Conservation (phyloP, 192 early-diverging fungal genomes). For the Podochytrium sp. region DNA sequence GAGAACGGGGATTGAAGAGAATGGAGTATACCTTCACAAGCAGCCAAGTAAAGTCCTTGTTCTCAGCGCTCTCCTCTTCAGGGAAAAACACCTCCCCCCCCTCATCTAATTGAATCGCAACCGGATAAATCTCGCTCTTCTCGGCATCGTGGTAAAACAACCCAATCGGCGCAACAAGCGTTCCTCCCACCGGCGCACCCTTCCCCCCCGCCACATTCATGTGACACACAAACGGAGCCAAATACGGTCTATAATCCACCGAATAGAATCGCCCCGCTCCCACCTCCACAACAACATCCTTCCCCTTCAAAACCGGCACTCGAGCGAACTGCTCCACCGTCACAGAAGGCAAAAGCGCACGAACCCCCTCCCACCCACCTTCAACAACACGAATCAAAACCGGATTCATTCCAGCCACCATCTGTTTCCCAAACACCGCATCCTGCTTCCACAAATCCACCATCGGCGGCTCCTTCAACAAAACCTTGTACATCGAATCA, state of each 20-base stretch:
- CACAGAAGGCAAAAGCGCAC: not conserved
- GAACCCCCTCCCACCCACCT: not conserved
- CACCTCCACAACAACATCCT: constrained; percentile 2
- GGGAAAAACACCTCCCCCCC: constrained; percentile 24
- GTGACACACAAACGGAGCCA: constrained; percentile 6
- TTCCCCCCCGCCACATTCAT: not conserved
- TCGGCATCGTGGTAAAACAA: constrained; percentile 20
- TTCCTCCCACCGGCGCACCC: not conserved
- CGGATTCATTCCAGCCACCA: constrained; percentile 13
- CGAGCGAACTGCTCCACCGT: not conserved
- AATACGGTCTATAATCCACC: not conserved
- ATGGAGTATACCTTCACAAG: constrained; percentile 7
- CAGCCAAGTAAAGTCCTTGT: no score
- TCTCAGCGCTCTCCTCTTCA: no score
- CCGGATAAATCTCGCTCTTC: not conserved
- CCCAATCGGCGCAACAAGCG: constrained; percentile 1
- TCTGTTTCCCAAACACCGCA: constrained; percentile 10
- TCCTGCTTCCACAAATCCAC: constrained; percentile 4
- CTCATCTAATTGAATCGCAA: constrained; percentile 25
- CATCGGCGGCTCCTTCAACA: not conserved
- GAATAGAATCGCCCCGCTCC: not conserved
- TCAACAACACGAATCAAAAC: not conserved
- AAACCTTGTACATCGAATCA: not conserved
- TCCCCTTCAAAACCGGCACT: not conserved
- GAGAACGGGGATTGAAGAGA: no score